These are phyloP conservation scores for Vanrija sp. DNA, from an alignment of 1,284 basidiomycete genomes.

Conservation along the genomic window DNA sequence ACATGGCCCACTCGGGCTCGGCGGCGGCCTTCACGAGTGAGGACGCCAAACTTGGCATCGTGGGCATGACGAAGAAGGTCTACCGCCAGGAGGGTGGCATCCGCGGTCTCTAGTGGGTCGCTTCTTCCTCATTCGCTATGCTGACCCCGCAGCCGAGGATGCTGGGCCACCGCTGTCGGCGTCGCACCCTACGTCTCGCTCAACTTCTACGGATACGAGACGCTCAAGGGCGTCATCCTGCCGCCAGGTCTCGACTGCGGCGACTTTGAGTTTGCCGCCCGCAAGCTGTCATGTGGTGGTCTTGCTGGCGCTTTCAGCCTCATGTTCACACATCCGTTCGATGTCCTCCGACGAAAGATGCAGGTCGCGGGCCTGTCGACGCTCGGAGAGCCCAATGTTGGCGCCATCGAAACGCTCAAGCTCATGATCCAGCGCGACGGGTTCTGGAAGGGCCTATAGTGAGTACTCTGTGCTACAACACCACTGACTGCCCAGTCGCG, in stretches of 20 bases:
- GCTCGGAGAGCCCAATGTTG: conserved; percentile 61
- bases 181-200: conserved; percentile 78
- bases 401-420: conserved; percentile 70
- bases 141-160: conserved; percentile 52
- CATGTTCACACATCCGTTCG: conserved; percentile 92
- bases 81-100: conserved; percentile 87
- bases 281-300: conserved; percentile 53
- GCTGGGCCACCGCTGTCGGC: conserved; percentile 81
- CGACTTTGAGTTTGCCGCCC: conserved; percentile 32
- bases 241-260: conserved; percentile 21
- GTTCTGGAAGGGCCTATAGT: conserved; percentile 50
- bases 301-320: conserved; percentile 69
- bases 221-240: conserved; percentile 33
- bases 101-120: conserved; percentile 69
- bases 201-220: conserved; percentile 49
- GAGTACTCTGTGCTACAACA: conserved; percentile 14
- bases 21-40: conserved; percentile 29
- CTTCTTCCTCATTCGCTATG: background rate
- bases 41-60: conserved; percentile 61
- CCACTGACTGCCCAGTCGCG: conserved; percentile 55
- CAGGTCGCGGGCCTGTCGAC: conserved; percentile 75
- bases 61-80: conserved; percentile 84
- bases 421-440: conserved; percentile 73
- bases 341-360: conserved; percentile 91
- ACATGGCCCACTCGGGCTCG: conserved; percentile 24